Conservation (phyloP, 176 grass and related monocot genomes). For the Panicum miliaceum region DNA sequence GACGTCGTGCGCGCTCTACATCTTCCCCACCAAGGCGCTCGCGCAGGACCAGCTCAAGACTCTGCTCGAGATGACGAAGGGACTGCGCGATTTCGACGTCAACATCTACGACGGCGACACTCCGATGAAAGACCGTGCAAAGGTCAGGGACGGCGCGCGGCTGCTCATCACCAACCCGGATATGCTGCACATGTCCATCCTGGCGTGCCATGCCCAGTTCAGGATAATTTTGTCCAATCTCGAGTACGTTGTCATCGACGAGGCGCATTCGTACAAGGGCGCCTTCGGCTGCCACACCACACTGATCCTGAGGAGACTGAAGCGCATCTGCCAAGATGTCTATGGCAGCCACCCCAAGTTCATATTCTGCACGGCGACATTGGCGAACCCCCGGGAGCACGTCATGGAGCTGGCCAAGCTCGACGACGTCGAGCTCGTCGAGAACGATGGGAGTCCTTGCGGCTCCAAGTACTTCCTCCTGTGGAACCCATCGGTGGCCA, state of each 20-base stretch:
- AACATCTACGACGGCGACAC: constrained; percentile 85
- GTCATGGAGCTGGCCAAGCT: constrained; percentile 65
- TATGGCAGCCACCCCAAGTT: constrained; percentile 57
- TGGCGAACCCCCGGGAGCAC: constrained; percentile 68
- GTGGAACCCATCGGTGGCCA: constrained; percentile 62
- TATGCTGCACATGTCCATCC: constrained; percentile 78
- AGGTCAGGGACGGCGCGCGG: constrained; percentile 45
- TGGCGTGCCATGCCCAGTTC: constrained; percentile 67
- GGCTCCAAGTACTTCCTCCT: constrained; percentile 66
- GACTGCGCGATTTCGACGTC: background rate
- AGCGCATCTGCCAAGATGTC: constrained; percentile 53
- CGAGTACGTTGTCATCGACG: constrained; percentile 66
- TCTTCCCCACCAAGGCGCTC: constrained; percentile 85
- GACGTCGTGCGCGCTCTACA: constrained; percentile 66
- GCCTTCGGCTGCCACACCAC: constrained; percentile 85
- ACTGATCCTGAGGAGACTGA: constrained; percentile 56
- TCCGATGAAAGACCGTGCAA: constrained; percentile 44
- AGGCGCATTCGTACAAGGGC: constrained; percentile 77
- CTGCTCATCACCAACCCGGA: constrained; percentile 76
- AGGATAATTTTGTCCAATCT: constrained; percentile 63
- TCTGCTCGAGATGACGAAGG: constrained; percentile 50
- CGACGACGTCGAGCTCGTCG: constrained; percentile 48
- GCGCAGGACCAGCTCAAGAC: constrained; percentile 73
- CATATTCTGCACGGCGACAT: constrained; percentile 76
- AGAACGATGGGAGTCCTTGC: constrained; percentile 66